Conservation (phyloP, 1,284 basidiomycete species). For the Macrocystidia cucumis region DNA sequence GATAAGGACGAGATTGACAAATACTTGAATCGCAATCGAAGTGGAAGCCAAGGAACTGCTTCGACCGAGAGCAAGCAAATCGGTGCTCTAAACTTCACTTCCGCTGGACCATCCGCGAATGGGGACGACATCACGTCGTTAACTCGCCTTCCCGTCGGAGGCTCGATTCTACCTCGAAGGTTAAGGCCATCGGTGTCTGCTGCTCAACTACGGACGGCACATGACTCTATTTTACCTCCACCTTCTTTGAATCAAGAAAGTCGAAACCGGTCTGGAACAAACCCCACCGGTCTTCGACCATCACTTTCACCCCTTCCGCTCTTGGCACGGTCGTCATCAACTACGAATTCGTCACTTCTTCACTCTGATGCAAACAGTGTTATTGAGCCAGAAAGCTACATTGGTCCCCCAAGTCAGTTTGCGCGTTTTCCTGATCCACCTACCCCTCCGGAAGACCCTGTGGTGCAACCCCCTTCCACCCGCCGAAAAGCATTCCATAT, state of each 20-base stretch:
- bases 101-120: slow-evolving; percentile 38
- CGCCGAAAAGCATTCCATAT: slow-evolving; percentile 64
- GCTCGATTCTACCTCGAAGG: slow-evolving; percentile 50
- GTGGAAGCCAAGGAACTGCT: slow-evolving; percentile 63
- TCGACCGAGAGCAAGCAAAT: slow-evolving; percentile 64
- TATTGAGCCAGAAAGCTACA: slow-evolving; percentile 38
- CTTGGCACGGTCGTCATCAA: slow-evolving; percentile 43
- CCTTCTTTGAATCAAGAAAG: too few relatives aligned
- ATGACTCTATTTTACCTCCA: slow-evolving; percentile 26
- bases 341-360: slow-evolving; percentile 37
- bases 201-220: slow-evolving; percentile 55
- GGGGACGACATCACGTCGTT: slow-evolving; percentile 48
- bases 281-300: slow-evolving; percentile 35
- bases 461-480: slow-evolving; percentile 37
- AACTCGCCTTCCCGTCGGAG: slow-evolving; percentile 37
- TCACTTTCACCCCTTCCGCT: slow-evolving; percentile 30
- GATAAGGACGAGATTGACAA: slow-evolving; percentile 82
- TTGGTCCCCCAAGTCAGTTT: slow-evolving; percentile 61
- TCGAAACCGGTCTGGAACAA: slow-evolving; percentile 63
- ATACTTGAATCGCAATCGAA: slow-evolving; percentile 70
- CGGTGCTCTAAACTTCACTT: slow-evolving; percentile 41
- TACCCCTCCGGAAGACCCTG: slow-evolving; percentile 25
- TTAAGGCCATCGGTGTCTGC: slow-evolving; percentile 71
- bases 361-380: slow-evolving; percentile 26
- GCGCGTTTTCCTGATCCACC: slow-evolving; percentile 66